Evolutionary conservation across 2,329 filamentous ascomycete genomes (phyloP).

Genomic region (Gyromitra esculenta): DNA sequence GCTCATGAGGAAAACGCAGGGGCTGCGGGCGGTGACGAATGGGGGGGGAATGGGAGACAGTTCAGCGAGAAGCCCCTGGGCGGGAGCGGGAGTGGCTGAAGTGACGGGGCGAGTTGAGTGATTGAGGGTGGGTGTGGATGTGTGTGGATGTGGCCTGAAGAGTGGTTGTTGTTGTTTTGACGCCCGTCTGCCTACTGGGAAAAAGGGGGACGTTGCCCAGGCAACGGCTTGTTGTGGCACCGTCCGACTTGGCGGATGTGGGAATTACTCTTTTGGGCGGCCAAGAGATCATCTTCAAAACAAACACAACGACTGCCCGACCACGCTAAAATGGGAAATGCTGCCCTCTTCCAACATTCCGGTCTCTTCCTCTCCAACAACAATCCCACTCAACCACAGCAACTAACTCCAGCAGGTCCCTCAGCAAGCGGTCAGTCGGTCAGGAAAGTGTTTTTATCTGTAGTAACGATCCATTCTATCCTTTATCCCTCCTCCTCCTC

Average conservation of each 20-base stretch:
- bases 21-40: conserved; percentile 24
- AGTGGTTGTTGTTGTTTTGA: not conserved
- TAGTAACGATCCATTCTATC: conserved; percentile 9
- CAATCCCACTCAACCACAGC: conserved; percentile 5
- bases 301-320: conserved; percentile 44
- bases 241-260: conserved; percentile 4
- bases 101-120: not conserved
- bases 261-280: conserved; percentile 42
- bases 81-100: conserved; percentile 35
- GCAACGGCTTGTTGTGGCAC: conserved; percentile 33
- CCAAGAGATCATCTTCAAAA: conserved; percentile 48
- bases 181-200: not conserved
- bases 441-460: not conserved
- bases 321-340: conserved; percentile 51
- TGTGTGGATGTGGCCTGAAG: not conserved
- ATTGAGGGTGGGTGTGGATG: conserved; percentile 20
- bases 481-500: not conserved
- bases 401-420: conserved; percentile 5
- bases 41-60: conserved; percentile 8
- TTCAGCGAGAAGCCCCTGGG: conserved; percentile 21
- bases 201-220: conserved; percentile 37
- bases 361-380: conserved; percentile 37
- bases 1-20: conserved; percentile 37
- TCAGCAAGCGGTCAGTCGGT: too few relatives aligned
- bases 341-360: conserved; percentile 30